Conservation (phyloP, 495 filamentous ascomycete genomes). For the Penicillium canariense region DNA sequence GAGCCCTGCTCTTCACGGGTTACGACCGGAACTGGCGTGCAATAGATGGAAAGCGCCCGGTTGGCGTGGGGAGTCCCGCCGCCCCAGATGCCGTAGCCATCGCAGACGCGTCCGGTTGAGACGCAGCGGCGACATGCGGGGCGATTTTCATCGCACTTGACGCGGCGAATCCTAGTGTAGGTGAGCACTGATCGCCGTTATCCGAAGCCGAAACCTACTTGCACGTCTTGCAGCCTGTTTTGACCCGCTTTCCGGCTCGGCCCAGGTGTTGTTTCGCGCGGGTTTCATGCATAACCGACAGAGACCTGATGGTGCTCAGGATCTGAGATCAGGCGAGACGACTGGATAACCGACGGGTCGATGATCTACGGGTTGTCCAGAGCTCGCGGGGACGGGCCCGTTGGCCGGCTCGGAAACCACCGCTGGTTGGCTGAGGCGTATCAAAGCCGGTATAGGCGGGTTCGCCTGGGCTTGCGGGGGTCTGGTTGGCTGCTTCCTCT, state of each 20-base stretch:
- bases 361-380: too few relatives aligned
- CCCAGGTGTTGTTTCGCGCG: not conserved
- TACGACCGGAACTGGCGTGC: slow-evolving; percentile 22
- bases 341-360: too few relatives aligned
- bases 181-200: too few relatives aligned
- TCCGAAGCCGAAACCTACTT: slow-evolving; percentile 17
- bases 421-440: not conserved
- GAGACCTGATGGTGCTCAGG: too few relatives aligned
- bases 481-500: too few relatives aligned
- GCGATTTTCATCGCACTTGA: slow-evolving; percentile 58
- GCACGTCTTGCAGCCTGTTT: slow-evolving; percentile 31
- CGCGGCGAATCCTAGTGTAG: slow-evolving; percentile 42
- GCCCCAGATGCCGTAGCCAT: slow-evolving; percentile 56
- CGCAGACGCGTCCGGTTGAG: slow-evolving; percentile 55
- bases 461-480: too few relatives aligned
- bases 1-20: slow-evolving; percentile 48
- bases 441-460: not conserved
- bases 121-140: slow-evolving; percentile 54
- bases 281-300: too few relatives aligned
- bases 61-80: slow-evolving; percentile 33
- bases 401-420: slow-evolving; percentile 13
- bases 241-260: slow-evolving; percentile 13
- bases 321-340: too few relatives aligned
- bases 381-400: not conserved
- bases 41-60: slow-evolving; percentile 17